A percentile compares a stretch with the other conserved stretches of the same genome.
phyloP scores from a whole-genome alignment of 306 rosid genomes.

The Cyclanthera cordifolia region DNA sequence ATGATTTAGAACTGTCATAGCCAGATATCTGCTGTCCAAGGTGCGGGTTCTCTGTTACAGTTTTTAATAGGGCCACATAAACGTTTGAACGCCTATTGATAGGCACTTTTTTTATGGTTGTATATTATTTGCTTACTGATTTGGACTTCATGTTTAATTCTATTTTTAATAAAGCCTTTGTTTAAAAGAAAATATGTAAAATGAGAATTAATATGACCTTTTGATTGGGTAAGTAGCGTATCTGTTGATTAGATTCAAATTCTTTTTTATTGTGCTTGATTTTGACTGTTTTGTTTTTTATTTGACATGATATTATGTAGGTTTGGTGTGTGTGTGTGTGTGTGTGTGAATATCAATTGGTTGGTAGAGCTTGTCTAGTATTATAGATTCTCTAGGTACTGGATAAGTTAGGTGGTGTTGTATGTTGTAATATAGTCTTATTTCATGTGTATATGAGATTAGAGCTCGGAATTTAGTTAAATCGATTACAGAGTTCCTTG shows the following conservation, averaged over 20 bases:
- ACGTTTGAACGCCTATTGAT: neutral
- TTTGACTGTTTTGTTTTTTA: neutral
- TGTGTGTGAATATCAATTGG: neutral
- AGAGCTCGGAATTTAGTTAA: no score
- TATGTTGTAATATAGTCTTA: no score
- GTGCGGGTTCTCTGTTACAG: neutral
- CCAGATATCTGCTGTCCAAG: neutral
- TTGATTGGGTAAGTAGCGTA: neutral
- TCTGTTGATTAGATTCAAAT: neutral
- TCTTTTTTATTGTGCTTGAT: neutral
- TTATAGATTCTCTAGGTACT: no score
- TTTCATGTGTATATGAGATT: no score
- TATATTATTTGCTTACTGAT: neutral
- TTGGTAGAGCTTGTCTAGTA: neutral
- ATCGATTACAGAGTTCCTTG: no score
- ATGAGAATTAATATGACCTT: neutral
- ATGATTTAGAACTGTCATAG: slow-evolving; percentile 6
- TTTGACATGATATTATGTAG: neutral
- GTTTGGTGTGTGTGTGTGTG: neutral
- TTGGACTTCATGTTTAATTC: neutral
- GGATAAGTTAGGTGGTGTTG: neutral
- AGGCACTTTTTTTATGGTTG: neutral
- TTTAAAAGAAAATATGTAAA: neutral
- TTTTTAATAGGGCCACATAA: no score
- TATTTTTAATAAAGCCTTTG: neutral